A percentile compares a stretch with the other conserved stretches of the same genome.
Conservation (phyloP, 768 basidiomycete genomes). For the Tulasnella sp. region DNA sequence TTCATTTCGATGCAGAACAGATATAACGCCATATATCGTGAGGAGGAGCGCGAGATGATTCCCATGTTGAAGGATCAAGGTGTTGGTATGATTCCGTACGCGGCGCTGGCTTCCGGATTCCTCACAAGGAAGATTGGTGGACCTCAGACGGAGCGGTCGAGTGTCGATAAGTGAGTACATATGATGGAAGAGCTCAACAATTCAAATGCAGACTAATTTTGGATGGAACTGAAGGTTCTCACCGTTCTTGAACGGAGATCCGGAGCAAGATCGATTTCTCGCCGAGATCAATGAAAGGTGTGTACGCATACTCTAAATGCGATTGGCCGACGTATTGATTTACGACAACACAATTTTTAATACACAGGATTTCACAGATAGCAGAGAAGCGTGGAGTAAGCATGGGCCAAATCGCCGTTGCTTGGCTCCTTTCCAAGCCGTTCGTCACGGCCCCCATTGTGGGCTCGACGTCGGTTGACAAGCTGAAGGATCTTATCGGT, state of each 20-base stretch:
- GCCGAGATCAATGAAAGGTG: constrained; percentile 4
- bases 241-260: constrained; percentile 5
- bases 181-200: no score
- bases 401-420: constrained; percentile 43
- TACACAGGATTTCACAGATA: constrained; percentile 44
- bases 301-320: no score
- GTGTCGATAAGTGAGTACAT: not conserved
- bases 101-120: not conserved
- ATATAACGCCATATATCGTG: constrained; percentile 12
- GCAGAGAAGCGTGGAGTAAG: constrained; percentile 44
- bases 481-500: constrained; percentile 24
- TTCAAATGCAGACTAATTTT: no score
- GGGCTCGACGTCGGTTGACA: constrained; percentile 24
- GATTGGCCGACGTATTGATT: no score
- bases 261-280: not conserved
- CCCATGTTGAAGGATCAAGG: constrained; percentile 20
- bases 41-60: constrained; percentile 15
- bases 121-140: not conserved
- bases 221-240: no score
- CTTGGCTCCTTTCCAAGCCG: constrained; percentile 13
- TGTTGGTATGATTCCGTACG: constrained; percentile 26
- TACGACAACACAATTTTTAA: no score
- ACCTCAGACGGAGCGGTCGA: not conserved
- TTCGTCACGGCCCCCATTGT: constrained; percentile 23
- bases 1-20: constrained; percentile 15